Evolutionary conservation across 1,139 yeast genomes (phyloP), one percentile per base, ranked within the genome.

Genomic region (Debaryomyces coudertii): DNA sequence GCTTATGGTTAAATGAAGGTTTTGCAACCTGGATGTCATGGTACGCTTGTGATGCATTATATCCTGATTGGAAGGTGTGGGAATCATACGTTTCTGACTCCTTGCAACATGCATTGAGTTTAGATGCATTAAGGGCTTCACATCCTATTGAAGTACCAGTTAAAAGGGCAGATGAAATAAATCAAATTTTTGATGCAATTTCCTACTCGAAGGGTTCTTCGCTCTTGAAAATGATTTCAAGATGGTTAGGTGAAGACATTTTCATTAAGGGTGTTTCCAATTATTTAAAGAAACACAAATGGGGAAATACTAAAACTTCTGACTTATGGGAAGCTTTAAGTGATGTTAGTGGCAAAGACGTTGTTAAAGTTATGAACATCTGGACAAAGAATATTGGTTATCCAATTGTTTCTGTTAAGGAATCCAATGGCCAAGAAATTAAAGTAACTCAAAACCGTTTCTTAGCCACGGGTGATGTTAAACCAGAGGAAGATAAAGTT

Each of bases 101-200:
- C 31, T 77, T 83, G 55, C 93, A 87, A 66, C 74, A 75, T 49
- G 93, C 95, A 14, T 72, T 89, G 51, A 68, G 73, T 30, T 77
- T 88, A 49, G 96, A 89, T 63, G 79, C 88, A 2, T 73, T 86
- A 55, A 77, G 90, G 63, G 81, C 85, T 38, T 85, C 90, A 30
- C 96, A 89, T 66, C 95, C 96, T 15, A 85, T 89, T 50, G 92
- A 88, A 63, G 95, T 88, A 11, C 93, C 95, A 14, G 93, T 89
- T 22, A 76, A 77, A 60, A 80, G 83, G 56, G 93, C 90, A 15
- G 85, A 85, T 54, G 95, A 89, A 63, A 87, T 89, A 58, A 87
- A 87, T 63, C 96, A 89, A 67, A 80, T 86, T 43, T 89, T 89
- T 62, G 96, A 89, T 62, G 87, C 87, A 44, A 89, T 89, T 47